Conservation (phyloP, 495 filamentous ascomycete species). For the Podospora anserina region DNA sequence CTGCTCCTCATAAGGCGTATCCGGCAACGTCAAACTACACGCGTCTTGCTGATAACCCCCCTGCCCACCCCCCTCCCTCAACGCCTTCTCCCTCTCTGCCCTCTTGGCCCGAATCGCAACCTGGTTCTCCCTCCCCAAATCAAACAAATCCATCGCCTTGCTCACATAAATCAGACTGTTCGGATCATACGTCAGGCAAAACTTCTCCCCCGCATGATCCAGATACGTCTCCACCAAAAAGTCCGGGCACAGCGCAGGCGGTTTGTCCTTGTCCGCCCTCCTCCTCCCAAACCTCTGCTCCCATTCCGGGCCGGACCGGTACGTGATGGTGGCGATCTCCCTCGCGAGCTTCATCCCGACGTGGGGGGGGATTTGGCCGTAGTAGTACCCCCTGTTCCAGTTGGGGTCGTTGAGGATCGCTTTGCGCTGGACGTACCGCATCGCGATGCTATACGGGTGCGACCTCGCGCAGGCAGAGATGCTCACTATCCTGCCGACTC, state of each 20-base stretch:
- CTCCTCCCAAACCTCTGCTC: slow-evolving; percentile 89
- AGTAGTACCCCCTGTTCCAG: slow-evolving; percentile 97
- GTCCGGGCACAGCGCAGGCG: slow-evolving; percentile 90
- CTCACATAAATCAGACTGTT: slow-evolving; percentile 96
- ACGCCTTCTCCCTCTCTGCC: slow-evolving; percentile 30
- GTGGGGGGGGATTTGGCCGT: slow-evolving; percentile 83
- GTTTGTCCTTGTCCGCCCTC: slow-evolving; percentile 78
- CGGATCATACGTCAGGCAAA: slow-evolving; percentile 94
- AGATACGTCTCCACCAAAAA: slow-evolving; percentile 98
- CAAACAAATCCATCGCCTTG: slow-evolving; percentile 99
- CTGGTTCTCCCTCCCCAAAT: slow-evolving; percentile 72
- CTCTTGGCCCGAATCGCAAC: slow-evolving; percentile 39
- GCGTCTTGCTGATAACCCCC: slow-evolving; percentile 36
- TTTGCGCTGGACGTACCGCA: slow-evolving; percentile 98
- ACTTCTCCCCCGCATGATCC: slow-evolving; percentile 98
- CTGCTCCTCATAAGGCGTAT: slow-evolving; percentile 77
- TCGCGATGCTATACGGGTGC: slow-evolving; percentile 97
- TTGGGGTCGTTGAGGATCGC: slow-evolving; percentile 98
- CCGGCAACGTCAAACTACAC: slow-evolving; percentile 84
- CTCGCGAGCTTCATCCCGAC: slow-evolving; percentile 96
- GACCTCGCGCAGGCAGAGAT: slow-evolving; percentile 93
- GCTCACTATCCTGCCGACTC: slow-evolving; percentile 77
- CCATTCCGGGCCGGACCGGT: slow-evolving; percentile 96
- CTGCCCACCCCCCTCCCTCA: slow-evolving; percentile 29
- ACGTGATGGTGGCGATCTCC: slow-evolving; percentile 97